phyloP scores from a whole-genome alignment of 2,329 filamentous ascomycete species.

The Colletotrichum tamarilloi region DNA sequence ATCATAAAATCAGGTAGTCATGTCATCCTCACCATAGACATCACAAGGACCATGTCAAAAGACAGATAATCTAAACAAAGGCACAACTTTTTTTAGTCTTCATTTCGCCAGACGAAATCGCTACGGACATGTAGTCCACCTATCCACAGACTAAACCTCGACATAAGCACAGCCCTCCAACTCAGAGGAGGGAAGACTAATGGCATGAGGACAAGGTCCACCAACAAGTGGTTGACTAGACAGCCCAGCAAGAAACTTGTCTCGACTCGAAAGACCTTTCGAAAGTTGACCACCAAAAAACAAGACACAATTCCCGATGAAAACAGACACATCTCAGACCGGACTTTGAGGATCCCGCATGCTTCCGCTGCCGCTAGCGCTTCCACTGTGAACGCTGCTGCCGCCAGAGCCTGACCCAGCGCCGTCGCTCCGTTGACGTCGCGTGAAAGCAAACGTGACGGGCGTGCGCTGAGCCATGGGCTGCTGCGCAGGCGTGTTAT shows the following conservation, averaged over 20 bases:
- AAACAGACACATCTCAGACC: conserved; percentile 36
- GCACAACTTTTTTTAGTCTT: conserved; percentile 27
- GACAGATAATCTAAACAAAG: conserved; percentile 21
- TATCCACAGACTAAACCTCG: background rate
- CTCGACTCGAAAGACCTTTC: background rate
- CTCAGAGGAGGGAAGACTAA: background rate
- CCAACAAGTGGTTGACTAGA: background rate
- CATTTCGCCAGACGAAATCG: conserved; percentile 18
- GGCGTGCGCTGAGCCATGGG: conserved; percentile 36
- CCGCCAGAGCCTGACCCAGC: conserved; percentile 34
- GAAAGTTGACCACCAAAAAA: conserved; percentile 24
- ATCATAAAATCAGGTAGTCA: no score
- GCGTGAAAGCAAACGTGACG: conserved; percentile 35
- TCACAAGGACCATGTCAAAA: background rate
- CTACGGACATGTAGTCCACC: conserved; percentile 8
- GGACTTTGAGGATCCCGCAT: conserved; percentile 65
- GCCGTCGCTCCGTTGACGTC: conserved; percentile 29
- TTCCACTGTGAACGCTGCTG: conserved; percentile 48
- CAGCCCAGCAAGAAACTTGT: conserved; percentile 13
- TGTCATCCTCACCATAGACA: background rate
- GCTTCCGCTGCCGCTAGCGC: conserved; percentile 60
- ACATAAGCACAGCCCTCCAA: background rate
- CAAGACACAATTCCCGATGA: conserved; percentile 6
- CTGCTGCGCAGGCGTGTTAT: conserved; percentile 37
- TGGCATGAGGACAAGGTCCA: background rate